Conservation (phyloP, 768 basidiomycete species). For the Mycena albidolilacea region DNA sequence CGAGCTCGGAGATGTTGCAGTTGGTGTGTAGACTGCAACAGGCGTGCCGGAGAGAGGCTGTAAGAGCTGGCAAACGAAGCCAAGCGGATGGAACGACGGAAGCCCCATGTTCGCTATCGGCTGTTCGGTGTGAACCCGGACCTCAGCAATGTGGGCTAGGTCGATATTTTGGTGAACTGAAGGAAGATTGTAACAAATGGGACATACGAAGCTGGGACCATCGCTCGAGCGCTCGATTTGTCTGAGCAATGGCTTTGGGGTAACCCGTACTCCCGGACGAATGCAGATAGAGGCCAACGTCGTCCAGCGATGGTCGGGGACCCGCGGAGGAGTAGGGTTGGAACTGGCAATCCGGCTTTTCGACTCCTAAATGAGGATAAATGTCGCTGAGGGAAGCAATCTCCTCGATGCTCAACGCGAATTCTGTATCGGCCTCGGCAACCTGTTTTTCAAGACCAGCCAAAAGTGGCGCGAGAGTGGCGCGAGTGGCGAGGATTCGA, state of each 20-base stretch:
- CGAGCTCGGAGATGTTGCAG: conserved; percentile 31
- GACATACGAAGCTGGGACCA: conserved; percentile 46
- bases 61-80: conserved; percentile 45
- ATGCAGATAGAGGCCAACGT: conserved; percentile 48
- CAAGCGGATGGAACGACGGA: conserved; percentile 53
- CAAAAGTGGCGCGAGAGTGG: neutral
- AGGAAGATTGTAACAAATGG: neutral
- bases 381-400: neutral
- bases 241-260: conserved; percentile 53
- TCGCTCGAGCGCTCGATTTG: conserved; percentile 39
- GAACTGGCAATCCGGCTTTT: neutral
- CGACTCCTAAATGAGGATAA: neutral
- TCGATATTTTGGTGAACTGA: neutral
- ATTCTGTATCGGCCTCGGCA: neutral
- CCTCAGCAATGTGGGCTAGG: conserved; percentile 33
- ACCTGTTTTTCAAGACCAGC: neutral
- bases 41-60: conserved; percentile 43
- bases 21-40: conserved; percentile 48
- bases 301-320: conserved; percentile 29
- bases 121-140: conserved; percentile 31
- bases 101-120: conserved; percentile 46
- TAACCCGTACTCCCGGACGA: conserved; percentile 60
- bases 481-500: neutral
- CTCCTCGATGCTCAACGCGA: neutral
- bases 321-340: neutral